Conservation (phyloP, 768 basidiomycete genomes). For the Amanita phalloides region DNA sequence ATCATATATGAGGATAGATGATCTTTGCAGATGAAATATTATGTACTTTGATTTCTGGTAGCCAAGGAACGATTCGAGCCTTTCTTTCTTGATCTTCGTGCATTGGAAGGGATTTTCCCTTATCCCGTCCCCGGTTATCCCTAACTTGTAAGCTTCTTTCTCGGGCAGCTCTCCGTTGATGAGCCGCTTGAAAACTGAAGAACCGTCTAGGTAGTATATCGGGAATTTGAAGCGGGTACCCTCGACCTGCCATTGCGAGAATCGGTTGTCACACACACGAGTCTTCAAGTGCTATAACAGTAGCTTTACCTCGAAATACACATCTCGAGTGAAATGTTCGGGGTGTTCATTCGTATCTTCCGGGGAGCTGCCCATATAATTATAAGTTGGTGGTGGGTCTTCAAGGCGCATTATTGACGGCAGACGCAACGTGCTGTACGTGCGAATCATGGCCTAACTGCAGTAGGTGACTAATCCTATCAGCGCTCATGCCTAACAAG, state of each 20-base stretch:
- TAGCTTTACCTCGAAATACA: not conserved
- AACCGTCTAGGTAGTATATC: not conserved
- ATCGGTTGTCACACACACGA: not conserved
- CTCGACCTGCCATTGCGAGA: not conserved
- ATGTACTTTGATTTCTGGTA: not conserved
- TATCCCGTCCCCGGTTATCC: not conserved
- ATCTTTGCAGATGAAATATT: not conserved
- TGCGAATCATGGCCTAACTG: too few relatives aligned
- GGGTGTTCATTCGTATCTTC: not conserved
- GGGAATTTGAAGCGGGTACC: not conserved
- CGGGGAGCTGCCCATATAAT: too few relatives aligned
- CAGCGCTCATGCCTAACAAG: too few relatives aligned
- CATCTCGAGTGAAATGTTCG: not conserved
- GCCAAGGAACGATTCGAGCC: not conserved
- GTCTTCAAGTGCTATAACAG: too few relatives aligned
- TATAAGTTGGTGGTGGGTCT: too few relatives aligned
- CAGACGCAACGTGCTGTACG: too few relatives aligned
- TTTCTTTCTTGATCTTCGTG: not conserved
- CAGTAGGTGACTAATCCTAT: too few relatives aligned
- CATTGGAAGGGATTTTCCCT: not conserved
- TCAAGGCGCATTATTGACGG: too few relatives aligned
- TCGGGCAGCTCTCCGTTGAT: not conserved
- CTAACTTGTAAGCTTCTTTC: not conserved
- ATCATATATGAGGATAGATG: not conserved
- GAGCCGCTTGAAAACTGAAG: not conserved